These are phyloP conservation scores for Blumeriella jaapii DNA, from an alignment of 2,329 filamentous ascomycete genomes.

Conservation along the genomic window DNA sequence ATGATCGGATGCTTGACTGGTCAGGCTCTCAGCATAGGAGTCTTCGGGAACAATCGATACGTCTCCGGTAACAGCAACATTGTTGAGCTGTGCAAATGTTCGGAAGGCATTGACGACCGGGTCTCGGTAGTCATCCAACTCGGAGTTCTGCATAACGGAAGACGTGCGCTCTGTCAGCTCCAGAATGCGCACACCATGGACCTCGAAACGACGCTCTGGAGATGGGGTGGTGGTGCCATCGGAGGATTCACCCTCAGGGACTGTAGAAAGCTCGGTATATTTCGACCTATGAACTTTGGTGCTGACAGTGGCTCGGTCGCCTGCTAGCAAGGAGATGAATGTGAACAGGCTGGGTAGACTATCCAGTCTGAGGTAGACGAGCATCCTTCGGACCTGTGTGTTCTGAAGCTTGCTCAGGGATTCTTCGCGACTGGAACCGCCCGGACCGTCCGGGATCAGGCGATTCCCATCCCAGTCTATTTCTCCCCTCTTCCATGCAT, in stretches of 20 bases:
- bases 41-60: conserved; percentile 69
- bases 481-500: conserved; percentile 68
- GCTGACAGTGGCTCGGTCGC: conserved; percentile 29
- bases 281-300: conserved; percentile 29
- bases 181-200: conserved; percentile 71
- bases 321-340: conserved; percentile 69
- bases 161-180: conserved; percentile 88
- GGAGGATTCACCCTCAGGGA: conserved; percentile 18
- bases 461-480: conserved; percentile 73
- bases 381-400: conserved; percentile 48
- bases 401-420: conserved; percentile 37
- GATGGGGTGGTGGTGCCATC: conserved; percentile 19
- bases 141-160: conserved; percentile 87
- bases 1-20: conserved; percentile 57
- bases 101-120: conserved; percentile 87
- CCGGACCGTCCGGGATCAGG: conserved; percentile 29
- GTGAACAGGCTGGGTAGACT: conserved; percentile 74
- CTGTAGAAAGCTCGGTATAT: conserved; percentile 20
- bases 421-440: conserved; percentile 26
- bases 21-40: conserved; percentile 68
- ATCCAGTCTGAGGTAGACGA: conserved; percentile 76
- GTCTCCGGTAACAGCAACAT: conserved; percentile 70
- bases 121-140: conserved; percentile 67
- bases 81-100: conserved; percentile 74
- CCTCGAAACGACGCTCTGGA: conserved; percentile 16